These are phyloP conservation scores for Fusarium goolgardi DNA, from an alignment of 2,329 filamentous ascomycete species.

Conservation along the genomic window DNA sequence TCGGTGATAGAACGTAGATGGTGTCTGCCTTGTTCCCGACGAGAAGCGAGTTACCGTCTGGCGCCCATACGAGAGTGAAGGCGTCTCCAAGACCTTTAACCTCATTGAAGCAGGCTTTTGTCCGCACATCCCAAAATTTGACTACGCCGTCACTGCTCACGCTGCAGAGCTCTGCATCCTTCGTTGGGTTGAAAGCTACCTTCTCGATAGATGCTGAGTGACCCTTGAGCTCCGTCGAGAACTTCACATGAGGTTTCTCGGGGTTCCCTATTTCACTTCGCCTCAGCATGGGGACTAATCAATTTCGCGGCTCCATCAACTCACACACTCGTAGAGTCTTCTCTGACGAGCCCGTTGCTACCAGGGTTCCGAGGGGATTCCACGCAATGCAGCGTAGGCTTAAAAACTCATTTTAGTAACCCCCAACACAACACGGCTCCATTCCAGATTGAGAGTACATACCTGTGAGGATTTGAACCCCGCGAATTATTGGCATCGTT, in stretches of 20 bases:
- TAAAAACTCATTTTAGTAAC: slow-evolving; percentile 29
- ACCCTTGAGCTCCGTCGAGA: slow-evolving; percentile 80
- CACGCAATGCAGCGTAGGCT: slow-evolving; percentile 86
- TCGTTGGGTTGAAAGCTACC: slow-evolving; percentile 80
- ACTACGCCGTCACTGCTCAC: slow-evolving; percentile 79
- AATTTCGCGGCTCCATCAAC: slow-evolving; percentile 38
- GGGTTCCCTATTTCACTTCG: slow-evolving; percentile 70
- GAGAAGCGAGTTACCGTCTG: slow-evolving; percentile 75
- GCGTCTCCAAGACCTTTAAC: slow-evolving; percentile 74
- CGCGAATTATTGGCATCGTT: slow-evolving; percentile 68
- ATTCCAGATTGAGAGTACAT: slow-evolving; percentile 45
- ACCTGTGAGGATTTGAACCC: slow-evolving; percentile 68
- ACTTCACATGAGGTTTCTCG: slow-evolving; percentile 77
- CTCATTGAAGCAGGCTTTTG: slow-evolving; percentile 76
- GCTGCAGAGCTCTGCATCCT: slow-evolving; percentile 81
- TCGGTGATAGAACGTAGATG: slow-evolving; percentile 71
- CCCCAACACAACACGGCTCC: not conserved
- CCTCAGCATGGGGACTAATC: not conserved
- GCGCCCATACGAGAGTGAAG: slow-evolving; percentile 79
- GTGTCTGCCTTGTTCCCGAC: slow-evolving; percentile 78
- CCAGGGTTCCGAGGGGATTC: slow-evolving; percentile 85
- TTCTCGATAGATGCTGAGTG: slow-evolving; percentile 75
- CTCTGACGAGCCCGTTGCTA: slow-evolving; percentile 83
- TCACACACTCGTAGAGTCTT: slow-evolving; percentile 78
- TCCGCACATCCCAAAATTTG: slow-evolving; percentile 84